Conservation (phyloP, 495 filamentous ascomycete species). For the Hypoxylon subgilvum region DNA sequence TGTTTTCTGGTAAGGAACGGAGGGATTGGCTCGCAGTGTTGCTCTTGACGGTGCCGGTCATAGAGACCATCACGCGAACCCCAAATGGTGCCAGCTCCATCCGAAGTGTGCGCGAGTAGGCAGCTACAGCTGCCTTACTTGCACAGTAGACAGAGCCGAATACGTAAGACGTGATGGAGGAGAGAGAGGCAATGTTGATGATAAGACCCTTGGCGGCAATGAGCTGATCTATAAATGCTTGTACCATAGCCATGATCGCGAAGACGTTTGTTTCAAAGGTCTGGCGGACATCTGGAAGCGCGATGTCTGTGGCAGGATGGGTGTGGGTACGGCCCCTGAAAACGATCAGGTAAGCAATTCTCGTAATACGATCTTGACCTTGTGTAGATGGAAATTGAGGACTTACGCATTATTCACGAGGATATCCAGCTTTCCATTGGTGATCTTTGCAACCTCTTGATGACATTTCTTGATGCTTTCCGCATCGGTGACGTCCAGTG, state of each 20-base stretch:
- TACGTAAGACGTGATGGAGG: slow-evolving; percentile 52
- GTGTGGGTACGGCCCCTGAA: slow-evolving; percentile 57
- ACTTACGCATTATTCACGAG: slow-evolving; percentile 71
- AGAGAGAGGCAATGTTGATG: slow-evolving; percentile 61
- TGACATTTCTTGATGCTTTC: slow-evolving; percentile 58
- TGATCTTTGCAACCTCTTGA: slow-evolving; percentile 54
- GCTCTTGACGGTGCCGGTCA: slow-evolving; percentile 57
- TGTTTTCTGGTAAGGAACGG: slow-evolving; percentile 47
- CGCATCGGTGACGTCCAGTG: slow-evolving; percentile 57
- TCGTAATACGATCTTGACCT: neutral
- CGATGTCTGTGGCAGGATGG: slow-evolving; percentile 60
- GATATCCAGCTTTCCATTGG: slow-evolving; percentile 64
- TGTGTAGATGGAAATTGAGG: neutral
- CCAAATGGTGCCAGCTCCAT: slow-evolving; percentile 61
- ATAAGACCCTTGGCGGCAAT: slow-evolving; percentile 60
- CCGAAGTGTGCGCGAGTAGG: slow-evolving; percentile 58
- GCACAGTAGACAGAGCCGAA: slow-evolving; percentile 60
- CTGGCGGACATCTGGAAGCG: slow-evolving; percentile 55
- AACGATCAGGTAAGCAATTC: neutral
- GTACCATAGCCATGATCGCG: slow-evolving; percentile 59
- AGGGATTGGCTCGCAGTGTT: slow-evolving; percentile 49
- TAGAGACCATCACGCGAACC: slow-evolving; percentile 60
- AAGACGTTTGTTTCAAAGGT: slow-evolving; percentile 71
- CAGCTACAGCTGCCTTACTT: slow-evolving; percentile 58
- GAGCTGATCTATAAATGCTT: slow-evolving; percentile 61